Base-by-base conservation (phyloP, 2,329 filamentous ascomycete species). In the Sclerotinia minor region DNA sequence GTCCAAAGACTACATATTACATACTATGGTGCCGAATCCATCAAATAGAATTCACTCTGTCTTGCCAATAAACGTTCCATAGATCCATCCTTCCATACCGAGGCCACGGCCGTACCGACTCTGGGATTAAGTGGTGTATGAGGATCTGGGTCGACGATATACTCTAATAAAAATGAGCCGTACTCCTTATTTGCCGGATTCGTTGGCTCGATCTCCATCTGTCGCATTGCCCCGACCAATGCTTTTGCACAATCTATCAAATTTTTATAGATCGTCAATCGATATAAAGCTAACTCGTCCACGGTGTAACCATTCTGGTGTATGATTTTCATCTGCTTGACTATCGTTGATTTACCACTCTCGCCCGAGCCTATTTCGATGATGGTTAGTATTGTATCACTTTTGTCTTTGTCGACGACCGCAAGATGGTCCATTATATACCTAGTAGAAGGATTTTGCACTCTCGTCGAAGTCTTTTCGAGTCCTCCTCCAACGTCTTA, bases 291-390 rank as follows among this genome's bases (percentile, higher is more conserved):
- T 61, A 98, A 85, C 80, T 99, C 95, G 75, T 98, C 94, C 73
- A 92, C 88, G 15, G 92, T 94, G 80, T 99, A 99, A 70, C 95
- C 95, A 81, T 97, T 97, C 76, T 98, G 90, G 78, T 99, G 95
- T 77, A 99, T 98, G 75, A 99, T 99, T 82, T 98, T 99, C 95
- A 99, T 99, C 84, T 99, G 95, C 81, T 99, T 99, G 74, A 99
- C 95, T 76, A 99, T 98, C 13, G 95, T 99, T 68, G 95, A 98
- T 81, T 99, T 99, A 74, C 95, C 95, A 80, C 94, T 98, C 83
- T 99, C 95, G 73, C 95, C 95, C 72, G 95, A 98, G 73, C 95
- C 95, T 97, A 26, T 60, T 45, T 35, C 57, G 78, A 69, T 63
- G 44, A 57, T 52, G 32, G 68, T 76, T 75, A 74, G 72, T 71